Base-by-base conservation (phyloP, 2,329 filamentous ascomycete species). In the Pseudocercospora musae region DNA sequence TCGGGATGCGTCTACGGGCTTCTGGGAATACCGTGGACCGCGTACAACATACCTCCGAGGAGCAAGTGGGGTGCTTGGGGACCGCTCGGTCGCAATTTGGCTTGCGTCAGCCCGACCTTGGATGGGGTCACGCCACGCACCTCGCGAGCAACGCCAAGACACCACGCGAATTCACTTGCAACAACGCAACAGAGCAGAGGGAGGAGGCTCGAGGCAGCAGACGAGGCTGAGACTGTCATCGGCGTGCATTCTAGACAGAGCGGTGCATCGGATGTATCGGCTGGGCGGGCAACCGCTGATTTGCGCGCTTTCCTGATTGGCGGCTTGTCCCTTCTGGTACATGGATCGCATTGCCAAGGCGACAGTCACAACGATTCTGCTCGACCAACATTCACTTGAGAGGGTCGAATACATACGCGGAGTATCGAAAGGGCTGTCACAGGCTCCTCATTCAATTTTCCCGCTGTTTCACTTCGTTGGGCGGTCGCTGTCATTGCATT, bases 401-500 rank as follows among this genome's bases (percentile, higher is more conserved):
- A 53, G 54, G 50, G 54, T 50, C 57, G 23, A 66, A 70, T 69
- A 69, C 60, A 69, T 63, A 65, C 59, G 68, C 60, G 66, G 71
- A 69, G 59, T 66, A 71, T 70, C 62, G 59, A 66, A 61, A 60
- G 60, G 57, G 49, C 59, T 59, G 56, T 65, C 57, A 62, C 67
- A 70, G 64, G 63, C 67, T 65, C 61, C 70, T 68, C 68, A 58
- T 64, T 65, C 53, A 62, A 44, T 66, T 71, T 61, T 58, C 48
- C 31, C 37, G 53, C 27, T 52, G 53, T 62, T n/a, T 15, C 33
- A 27, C 54, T 52, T 40, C 44, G 13, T 15, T 21, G 23, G 56
- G 29, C 49, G 57, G 21, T 58, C 48, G 27, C 40, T 23, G 48
- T 67, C 55, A 53, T 65, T 59, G 49, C 55, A 18, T 54, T 54